phyloP scores from a whole-genome alignment of 1,139 yeast genomes.

The Kodamaea plutei region DNA sequence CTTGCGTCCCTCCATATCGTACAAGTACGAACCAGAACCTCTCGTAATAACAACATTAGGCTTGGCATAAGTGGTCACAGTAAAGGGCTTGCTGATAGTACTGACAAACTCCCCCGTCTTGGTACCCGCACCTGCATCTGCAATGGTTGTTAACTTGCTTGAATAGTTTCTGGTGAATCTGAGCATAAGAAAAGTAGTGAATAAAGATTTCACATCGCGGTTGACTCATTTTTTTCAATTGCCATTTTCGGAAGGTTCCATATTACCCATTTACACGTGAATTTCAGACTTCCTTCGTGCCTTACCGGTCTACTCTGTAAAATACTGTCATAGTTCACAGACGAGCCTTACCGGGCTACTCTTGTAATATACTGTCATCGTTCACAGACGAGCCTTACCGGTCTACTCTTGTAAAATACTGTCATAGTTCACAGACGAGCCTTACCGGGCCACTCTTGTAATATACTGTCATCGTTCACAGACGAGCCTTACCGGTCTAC shows the following conservation, averaged over 20 bases:
- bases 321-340: too few relatives aligned
- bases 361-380: too few relatives aligned
- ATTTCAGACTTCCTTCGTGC: too few relatives aligned
- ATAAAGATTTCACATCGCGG: slow-evolving; percentile 33
- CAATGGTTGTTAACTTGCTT: slow-evolving; percentile 11
- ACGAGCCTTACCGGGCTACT: too few relatives aligned
- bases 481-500: too few relatives aligned
- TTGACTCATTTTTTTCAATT: slow-evolving; percentile 28
- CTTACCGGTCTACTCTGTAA: too few relatives aligned
- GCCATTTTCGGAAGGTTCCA: slow-evolving; percentile 20
- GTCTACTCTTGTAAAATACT: too few relatives aligned
- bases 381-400: too few relatives aligned
- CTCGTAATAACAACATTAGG: slow-evolving; percentile 68
- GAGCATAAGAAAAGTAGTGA: slow-evolving; percentile 10
- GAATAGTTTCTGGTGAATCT: slow-evolving; percentile 8
- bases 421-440: too few relatives aligned
- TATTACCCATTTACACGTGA: too few relatives aligned
- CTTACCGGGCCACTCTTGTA: too few relatives aligned
- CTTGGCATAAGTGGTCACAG: slow-evolving; percentile 80
- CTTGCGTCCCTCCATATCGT: slow-evolving; percentile 73
- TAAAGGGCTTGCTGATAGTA: slow-evolving; percentile 44
- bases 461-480: too few relatives aligned
- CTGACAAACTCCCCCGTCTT: slow-evolving; percentile 31
- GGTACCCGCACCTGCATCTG: slow-evolving; percentile 18
- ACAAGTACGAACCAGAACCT: slow-evolving; percentile 70